Conservation (phyloP, 805 yeast genomes). For the Saturnispora mendoncae region DNA sequence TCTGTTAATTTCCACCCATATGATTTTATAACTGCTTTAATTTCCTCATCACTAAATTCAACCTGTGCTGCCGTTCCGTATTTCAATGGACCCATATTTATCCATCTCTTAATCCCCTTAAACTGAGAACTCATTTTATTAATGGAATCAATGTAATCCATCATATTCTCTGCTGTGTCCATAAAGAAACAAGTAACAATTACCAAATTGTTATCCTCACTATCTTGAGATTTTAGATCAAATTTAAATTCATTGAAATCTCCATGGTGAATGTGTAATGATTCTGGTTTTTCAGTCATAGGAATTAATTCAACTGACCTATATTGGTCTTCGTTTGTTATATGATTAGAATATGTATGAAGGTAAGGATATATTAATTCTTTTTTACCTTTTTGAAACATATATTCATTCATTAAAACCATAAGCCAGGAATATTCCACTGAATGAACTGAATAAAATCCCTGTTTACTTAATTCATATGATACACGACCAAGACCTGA, state of each 20-base stretch:
- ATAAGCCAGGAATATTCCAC: slow-evolving; percentile 71
- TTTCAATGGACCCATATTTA: slow-evolving; percentile 86
- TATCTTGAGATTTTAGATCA: slow-evolving; percentile 15
- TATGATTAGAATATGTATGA: slow-evolving; percentile 64
- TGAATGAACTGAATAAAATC: slow-evolving; percentile 46
- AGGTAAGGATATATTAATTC: slow-evolving; percentile 38
- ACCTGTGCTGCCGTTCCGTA: slow-evolving; percentile 80
- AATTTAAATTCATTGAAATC: slow-evolving; percentile 54
- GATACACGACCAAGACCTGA: slow-evolving; percentile 79
- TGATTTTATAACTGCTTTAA: slow-evolving; percentile 39
- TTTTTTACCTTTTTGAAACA: slow-evolving; percentile 28
- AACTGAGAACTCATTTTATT: slow-evolving; percentile 31
- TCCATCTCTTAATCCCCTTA: slow-evolving; percentile 51
- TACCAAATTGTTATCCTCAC: slow-evolving; percentile 39
- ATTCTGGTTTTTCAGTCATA: slow-evolving; percentile 33
- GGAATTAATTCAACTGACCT: slow-evolving; percentile 32
- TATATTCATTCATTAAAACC: slow-evolving; percentile 59
- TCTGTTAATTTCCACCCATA: slow-evolving; percentile 57
- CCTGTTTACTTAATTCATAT: slow-evolving; percentile 41
- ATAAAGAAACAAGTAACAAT: slow-evolving; percentile 69
- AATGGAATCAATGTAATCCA: slow-evolving; percentile 66
- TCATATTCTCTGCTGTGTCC: slow-evolving; percentile 84
- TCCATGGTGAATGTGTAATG: slow-evolving; percentile 41
- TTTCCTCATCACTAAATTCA: slow-evolving; percentile 68
- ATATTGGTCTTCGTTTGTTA: slow-evolving; percentile 38